phyloP scores from a whole-genome alignment of 2,329 filamentous ascomycete genomes.

The Penicillium sp. region DNA sequence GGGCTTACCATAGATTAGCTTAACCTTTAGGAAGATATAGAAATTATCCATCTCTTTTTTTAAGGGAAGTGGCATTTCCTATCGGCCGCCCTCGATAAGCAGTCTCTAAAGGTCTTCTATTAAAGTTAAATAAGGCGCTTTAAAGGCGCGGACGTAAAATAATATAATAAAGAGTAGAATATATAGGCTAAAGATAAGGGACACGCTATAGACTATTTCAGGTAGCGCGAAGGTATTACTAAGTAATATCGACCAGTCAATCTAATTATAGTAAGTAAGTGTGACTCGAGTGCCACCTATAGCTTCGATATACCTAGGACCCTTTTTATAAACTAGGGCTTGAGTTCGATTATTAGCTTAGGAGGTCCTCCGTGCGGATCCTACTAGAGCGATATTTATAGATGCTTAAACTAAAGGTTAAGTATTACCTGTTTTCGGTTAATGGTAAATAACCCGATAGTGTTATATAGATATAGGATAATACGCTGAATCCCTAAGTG shows the following conservation, averaged over 20 bases:
- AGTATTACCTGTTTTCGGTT: neutral
- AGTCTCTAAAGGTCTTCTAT: neutral
- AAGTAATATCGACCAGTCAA: neutral
- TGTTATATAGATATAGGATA: neutral
- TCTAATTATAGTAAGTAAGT: neutral
- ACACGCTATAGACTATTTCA: neutral
- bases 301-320: neutral
- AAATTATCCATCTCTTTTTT: neutral
- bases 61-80: neutral
- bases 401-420: neutral
- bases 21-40: neutral
- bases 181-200: neutral
- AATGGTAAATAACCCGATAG: neutral
- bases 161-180: neutral
- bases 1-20: neutral
- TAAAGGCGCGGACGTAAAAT: neutral
- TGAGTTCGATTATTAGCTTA: neutral
- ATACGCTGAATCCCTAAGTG: neutral
- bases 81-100: neutral
- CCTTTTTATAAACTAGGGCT: neutral
- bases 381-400: neutral
- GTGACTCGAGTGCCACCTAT: neutral
- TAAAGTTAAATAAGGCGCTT: neutral
- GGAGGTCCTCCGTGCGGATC: neutral
- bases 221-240: neutral